Evolutionary conservation across 495 filamentous ascomycete genomes (phyloP).

Genomic region (Trichocladium uniseriatum): DNA sequence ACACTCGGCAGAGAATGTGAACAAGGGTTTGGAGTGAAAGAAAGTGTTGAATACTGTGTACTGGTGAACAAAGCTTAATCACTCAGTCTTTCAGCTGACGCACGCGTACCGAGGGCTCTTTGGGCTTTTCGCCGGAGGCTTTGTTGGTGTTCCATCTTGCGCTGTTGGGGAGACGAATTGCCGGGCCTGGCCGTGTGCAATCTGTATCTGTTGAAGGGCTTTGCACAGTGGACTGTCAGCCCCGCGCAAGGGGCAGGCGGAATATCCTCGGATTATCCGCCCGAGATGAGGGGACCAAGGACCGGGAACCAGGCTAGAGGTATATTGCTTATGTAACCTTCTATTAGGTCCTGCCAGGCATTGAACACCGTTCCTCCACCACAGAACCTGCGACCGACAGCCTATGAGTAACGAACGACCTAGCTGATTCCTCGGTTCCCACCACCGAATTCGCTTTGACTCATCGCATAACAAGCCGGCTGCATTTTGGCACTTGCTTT

Average conservation of each 20-base stretch:
- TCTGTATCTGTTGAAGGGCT: neutral
- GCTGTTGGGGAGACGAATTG: no score
- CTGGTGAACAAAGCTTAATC: no score
- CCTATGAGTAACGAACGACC: slow-evolving; percentile 5
- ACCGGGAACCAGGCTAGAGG: neutral
- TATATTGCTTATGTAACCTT: slow-evolving; percentile 19
- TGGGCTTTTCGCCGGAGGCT: neutral
- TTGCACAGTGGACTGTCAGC: neutral
- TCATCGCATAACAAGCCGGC: neutral
- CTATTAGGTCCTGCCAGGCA: slow-evolving; percentile 12
- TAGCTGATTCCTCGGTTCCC: neutral
- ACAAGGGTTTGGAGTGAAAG: no score
- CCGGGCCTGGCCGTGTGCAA: no score
- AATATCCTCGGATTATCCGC: slow-evolving; percentile 5
- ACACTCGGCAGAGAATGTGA: neutral
- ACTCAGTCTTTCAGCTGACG: no score
- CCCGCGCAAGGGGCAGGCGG: slow-evolving; percentile 3
- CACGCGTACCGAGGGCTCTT: no score
- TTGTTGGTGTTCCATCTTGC: neutral
- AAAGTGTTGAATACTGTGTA: no score
- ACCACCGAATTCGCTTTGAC: neutral
- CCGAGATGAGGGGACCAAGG: neutral
- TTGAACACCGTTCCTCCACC: slow-evolving; percentile 16
- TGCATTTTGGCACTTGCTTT: neutral
- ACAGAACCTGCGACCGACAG: neutral